Evolutionary conservation across 495 filamentous ascomycete species (phyloP), one percentile per base, ranked within the genome.

Genomic region (Penicillium paxilli): DNA sequence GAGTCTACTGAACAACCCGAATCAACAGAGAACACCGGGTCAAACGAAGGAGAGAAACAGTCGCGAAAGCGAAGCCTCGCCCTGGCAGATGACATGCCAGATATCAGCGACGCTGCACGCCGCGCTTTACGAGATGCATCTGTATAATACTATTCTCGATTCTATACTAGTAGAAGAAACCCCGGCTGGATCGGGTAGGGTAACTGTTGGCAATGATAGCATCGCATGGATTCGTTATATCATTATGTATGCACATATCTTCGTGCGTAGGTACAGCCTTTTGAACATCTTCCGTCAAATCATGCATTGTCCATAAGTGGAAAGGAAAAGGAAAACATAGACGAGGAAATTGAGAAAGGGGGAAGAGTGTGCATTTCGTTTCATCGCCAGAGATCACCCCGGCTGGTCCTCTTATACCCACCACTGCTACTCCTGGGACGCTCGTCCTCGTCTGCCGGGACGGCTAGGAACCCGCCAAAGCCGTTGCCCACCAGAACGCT

Each of bases 381-480:
- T 66, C 52, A 79, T 19, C 76, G 62, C 76, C 76, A 79, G 12
- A 79, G 26, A 64, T 79, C 74, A 58, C 63, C 59, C 19, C 61
- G 66, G 49, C 74, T 77, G 9, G 70, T 58, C 10, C 74, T 63
- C 38, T 58, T 70, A 38, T 60, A 63, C 19, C 72, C 72, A 2
- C 66, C 64, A 45, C n/a, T n/a, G n/a, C 71, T 72, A 44, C 70
- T 79, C 57, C 59, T 60, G 6, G 72, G 71, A 3, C 70, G 55
- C 17, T 62, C 66, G 20, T 80, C 80, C 4, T 84, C 79, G 24
- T 62, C 59, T 16, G 69, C 77, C 1, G 91, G 91, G 25, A 96
- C 85, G 7, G 89, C 86, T 37, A 96, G 71, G 70, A 91, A 96
- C 7, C 89, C 88, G 8, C 90, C 89, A 53, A 87, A 87, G 0